Conservation (phyloP, 2,329 filamentous ascomycete genomes). For the Cladosporium sp. region DNA sequence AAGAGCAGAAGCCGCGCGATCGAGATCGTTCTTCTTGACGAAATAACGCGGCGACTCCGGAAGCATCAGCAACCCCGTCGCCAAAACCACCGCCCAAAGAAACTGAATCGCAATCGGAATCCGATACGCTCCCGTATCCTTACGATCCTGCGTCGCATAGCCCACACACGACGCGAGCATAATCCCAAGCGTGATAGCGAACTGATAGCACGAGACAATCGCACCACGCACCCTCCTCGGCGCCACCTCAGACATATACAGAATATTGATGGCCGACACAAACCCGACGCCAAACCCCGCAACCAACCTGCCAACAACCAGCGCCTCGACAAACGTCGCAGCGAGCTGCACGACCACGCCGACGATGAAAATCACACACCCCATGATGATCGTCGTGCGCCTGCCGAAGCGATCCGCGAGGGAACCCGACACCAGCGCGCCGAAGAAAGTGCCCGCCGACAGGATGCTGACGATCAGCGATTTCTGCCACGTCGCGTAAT, state of each 20-base stretch:
- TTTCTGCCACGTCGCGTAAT: slow-evolving; percentile 33
- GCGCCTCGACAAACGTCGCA: slow-evolving; percentile 57
- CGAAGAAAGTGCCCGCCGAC: slow-evolving; percentile 73
- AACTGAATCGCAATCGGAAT: slow-evolving; percentile 80
- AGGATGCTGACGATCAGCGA: slow-evolving; percentile 70
- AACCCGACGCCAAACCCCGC: slow-evolving; percentile 71
- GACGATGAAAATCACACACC: slow-evolving; percentile 57
- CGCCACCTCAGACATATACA: slow-evolving; percentile 40
- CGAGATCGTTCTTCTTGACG: slow-evolving; percentile 70
- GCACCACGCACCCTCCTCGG: slow-evolving; percentile 71
- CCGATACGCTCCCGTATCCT: slow-evolving; percentile 66
- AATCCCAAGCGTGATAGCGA: slow-evolving; percentile 76
- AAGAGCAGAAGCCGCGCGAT: slow-evolving; percentile 61
- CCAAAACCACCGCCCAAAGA: slow-evolving; percentile 74
- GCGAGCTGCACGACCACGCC: slow-evolving; percentile 57
- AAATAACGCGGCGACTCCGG: slow-evolving; percentile 84
- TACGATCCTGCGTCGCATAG: slow-evolving; percentile 63
- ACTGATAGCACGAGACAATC: slow-evolving; percentile 76
- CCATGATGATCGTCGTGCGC: slow-evolving; percentile 58
- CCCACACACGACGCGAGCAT: slow-evolving; percentile 71
- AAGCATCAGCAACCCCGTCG: slow-evolving; percentile 65
- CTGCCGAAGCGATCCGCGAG: slow-evolving; percentile 64
- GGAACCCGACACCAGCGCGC: slow-evolving; percentile 55
- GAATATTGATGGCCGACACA: slow-evolving; percentile 58
- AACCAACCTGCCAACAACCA: slow-evolving; percentile 68